phyloP scores from a whole-genome alignment of 2,329 filamentous ascomycete species.

The Phoma sp. region DNA sequence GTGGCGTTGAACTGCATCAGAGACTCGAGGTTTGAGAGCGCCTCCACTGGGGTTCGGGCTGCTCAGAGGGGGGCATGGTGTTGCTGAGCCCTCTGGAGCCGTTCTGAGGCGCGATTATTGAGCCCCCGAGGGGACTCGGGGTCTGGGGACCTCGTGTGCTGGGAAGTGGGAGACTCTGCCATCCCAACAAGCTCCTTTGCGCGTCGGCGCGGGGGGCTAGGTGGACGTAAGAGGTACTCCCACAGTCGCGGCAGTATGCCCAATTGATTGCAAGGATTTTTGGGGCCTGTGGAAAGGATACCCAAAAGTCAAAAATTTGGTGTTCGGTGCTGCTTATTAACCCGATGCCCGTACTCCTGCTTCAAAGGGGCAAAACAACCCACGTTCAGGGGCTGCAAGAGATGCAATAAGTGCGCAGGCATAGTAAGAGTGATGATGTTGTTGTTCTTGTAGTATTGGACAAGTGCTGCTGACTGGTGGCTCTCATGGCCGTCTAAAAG shows the following conservation, averaged over 20 bases:
- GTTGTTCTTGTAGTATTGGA: too few species aligned
- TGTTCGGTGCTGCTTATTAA: too few species aligned
- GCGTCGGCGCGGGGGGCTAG: background rate
- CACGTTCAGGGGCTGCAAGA: too few species aligned
- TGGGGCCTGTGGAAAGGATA: background rate
- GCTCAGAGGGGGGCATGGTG: background rate
- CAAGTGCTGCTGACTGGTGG: too few species aligned
- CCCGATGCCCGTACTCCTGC: too few species aligned
- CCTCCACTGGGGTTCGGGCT: slow-evolving; percentile 4
- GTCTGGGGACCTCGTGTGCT: background rate
- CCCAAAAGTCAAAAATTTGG: background rate
- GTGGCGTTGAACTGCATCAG: slow-evolving; percentile 3
- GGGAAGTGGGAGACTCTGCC: background rate
- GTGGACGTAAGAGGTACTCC: background rate
- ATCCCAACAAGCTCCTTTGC: background rate
- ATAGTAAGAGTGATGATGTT: too few species aligned
- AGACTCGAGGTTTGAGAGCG: slow-evolving; percentile 4
- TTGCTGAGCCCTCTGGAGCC: background rate
- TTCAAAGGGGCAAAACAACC: too few species aligned
- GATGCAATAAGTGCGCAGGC: too few species aligned
- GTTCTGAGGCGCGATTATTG: background rate
- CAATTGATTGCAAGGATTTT: background rate
- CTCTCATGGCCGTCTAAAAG: too few species aligned
- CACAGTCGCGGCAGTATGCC: background rate
- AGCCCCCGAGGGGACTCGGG: background rate